Conservation (phyloP, 768 basidiomycete genomes). For the Chlorophyllum brunneum region DNA sequence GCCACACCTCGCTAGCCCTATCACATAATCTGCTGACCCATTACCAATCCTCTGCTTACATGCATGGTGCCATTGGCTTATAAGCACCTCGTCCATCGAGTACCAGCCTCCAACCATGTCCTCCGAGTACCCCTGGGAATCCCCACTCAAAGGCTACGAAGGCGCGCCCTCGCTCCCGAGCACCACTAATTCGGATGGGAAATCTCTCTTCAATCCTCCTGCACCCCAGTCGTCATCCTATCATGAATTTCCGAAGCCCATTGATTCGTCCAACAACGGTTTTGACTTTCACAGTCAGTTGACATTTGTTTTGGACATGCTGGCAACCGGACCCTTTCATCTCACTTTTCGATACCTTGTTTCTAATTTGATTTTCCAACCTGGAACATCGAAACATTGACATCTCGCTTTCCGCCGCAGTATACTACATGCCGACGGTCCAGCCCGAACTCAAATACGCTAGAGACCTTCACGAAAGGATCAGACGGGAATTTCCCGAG, state of each 20-base stretch:
- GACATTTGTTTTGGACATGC: background rate
- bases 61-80: constrained; percentile 2
- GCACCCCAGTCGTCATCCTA: constrained; percentile 47
- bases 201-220: constrained; percentile 49
- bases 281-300: constrained; percentile 72
- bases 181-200: constrained; percentile 48
- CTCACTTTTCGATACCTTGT: too few relatives aligned
- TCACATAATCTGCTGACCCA: too few relatives aligned
- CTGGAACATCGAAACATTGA: background rate
- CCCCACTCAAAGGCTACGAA: constrained; percentile 36
- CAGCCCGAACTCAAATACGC: constrained; percentile 44
- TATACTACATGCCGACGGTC: constrained; percentile 56
- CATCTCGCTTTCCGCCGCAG: constrained; percentile 25
- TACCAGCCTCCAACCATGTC: constrained; percentile 1
- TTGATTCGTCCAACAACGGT: constrained; percentile 49
- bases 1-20: too few relatives aligned
- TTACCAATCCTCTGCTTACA: too few relatives aligned
- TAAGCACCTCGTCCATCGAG: background rate
- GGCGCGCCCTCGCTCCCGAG: constrained; percentile 40
- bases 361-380: too few relatives aligned
- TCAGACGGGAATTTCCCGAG: constrained; percentile 68
- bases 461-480: constrained; percentile 51
- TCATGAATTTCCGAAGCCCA: constrained; percentile 50
- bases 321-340: constrained; percentile 3
- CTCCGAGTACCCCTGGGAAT: constrained; percentile 20